A percentile compares a stretch with the other conserved stretches of the same genome.
These are phyloP conservation scores for Sabuloglossum arenarium DNA, from an alignment of 495 filamentous ascomycete genomes.

Conservation along the genomic window DNA sequence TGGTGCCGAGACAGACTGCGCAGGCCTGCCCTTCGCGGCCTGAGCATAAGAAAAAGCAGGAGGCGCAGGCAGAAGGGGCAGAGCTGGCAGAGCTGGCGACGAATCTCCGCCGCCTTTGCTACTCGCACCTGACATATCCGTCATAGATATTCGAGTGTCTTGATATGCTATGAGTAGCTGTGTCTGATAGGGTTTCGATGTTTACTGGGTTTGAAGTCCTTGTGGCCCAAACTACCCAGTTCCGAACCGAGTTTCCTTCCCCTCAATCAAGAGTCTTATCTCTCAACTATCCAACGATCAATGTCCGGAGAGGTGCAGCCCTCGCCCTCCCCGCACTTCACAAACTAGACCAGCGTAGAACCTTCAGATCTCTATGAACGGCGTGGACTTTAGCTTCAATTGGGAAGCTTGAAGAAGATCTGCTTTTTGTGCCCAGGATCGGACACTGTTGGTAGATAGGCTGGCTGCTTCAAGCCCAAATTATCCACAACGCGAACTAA, in stretches of 20 bases:
- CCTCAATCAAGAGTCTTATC: background rate
- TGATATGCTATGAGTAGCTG: background rate
- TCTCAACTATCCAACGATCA: slow-evolving; percentile 4
- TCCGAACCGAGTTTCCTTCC: background rate
- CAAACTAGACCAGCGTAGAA: background rate
- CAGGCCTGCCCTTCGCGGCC: slow-evolving; percentile 59
- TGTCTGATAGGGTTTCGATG: background rate
- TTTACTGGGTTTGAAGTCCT: background rate
- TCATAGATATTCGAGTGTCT: background rate
- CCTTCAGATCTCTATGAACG: background rate
- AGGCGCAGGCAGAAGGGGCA: no score
- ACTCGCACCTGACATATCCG: slow-evolving; percentile 19
- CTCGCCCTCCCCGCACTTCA: slow-evolving; percentile 17
- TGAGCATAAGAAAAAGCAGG: slow-evolving; percentile 83
- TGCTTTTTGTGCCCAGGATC: background rate
- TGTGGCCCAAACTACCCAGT: background rate
- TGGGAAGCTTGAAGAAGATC: background rate
- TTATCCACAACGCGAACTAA: background rate
- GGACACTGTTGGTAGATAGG: background rate
- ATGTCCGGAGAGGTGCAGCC: slow-evolving; percentile 17
- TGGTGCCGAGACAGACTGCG: slow-evolving; percentile 18
- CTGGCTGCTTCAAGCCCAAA: background rate
- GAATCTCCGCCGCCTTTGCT: slow-evolving; percentile 17
- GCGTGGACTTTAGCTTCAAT: background rate
- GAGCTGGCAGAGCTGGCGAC: slow-evolving; percentile 6